phyloP scores from a whole-genome alignment of 2,329 filamentous ascomycete genomes.

The Penicillium sp. region DNA sequence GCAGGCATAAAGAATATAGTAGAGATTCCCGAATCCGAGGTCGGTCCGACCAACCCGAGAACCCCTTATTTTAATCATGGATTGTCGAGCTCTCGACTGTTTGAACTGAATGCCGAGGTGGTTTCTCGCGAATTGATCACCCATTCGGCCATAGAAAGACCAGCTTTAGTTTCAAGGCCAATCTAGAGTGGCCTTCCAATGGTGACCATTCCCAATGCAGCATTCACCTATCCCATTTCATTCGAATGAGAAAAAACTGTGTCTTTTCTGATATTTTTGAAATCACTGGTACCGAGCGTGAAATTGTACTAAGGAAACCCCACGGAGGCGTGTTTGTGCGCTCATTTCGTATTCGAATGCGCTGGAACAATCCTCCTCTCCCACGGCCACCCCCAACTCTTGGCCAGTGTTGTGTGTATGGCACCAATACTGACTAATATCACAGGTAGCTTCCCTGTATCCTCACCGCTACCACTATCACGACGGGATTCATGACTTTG shows the following conservation, averaged over 20 bases:
- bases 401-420: not conserved
- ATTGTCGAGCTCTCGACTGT: not conserved
- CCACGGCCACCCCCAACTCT: not conserved
- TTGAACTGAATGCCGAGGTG: not conserved
- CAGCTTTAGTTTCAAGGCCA: not conserved
- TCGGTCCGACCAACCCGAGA: not conserved
- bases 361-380: not conserved
- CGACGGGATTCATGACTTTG: not conserved
- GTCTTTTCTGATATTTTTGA: too few species aligned
- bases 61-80: not conserved
- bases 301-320: too few species aligned
- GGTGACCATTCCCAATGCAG: not conserved
- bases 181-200: not conserved
- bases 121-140: not conserved
- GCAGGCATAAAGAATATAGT: not conserved
- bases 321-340: too few species aligned
- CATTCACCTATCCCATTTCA: not conserved
- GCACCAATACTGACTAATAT: not conserved
- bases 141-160: not conserved
- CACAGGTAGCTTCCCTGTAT: not conserved
- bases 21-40: not conserved
- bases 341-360: too few species aligned
- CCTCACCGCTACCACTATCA: not conserved
- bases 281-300: too few species aligned
- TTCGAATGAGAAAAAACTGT: not conserved